Evolutionary conservation across 371 early-diverging fungal species (phyloP).

Genomic region (Rhizomucor miehei): DNA sequence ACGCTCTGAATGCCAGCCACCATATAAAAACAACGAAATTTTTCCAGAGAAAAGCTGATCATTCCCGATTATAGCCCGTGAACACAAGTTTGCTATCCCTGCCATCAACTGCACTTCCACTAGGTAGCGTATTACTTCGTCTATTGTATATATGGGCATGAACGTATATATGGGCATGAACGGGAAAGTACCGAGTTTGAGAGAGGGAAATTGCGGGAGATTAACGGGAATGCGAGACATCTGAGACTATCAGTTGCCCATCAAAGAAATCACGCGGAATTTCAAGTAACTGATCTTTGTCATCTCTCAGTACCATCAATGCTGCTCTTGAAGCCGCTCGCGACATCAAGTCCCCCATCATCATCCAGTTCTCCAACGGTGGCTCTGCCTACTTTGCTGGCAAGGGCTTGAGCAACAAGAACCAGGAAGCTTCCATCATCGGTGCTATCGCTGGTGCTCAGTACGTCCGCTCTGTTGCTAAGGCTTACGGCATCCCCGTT

Average conservation of each 20-base stretch:
- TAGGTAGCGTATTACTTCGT: slow-evolving; percentile 31
- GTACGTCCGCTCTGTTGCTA: slow-evolving; percentile 82
- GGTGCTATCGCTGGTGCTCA: slow-evolving; percentile 91
- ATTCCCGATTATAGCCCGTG: slow-evolving; percentile 48
- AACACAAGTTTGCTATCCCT: slow-evolving; percentile 86
- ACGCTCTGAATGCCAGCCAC: too few relatives aligned
- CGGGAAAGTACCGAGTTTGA: not conserved
- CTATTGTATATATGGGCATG: not conserved
- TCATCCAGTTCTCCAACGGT: slow-evolving; percentile 92
- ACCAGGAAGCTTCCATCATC: slow-evolving; percentile 82
- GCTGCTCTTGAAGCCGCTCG: slow-evolving; percentile 91
- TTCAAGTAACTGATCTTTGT: not conserved
- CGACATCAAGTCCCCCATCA: slow-evolving; percentile 84
- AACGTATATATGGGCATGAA: not conserved
- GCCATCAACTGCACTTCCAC: slow-evolving; percentile 93
- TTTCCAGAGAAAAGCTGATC: not conserved
- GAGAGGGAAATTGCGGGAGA: slow-evolving; percentile 11
- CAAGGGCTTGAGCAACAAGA: slow-evolving; percentile 85
- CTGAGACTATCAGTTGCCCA: not conserved
- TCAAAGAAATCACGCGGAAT: not conserved
- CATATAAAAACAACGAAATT: not conserved
- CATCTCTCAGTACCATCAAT: slow-evolving; percentile 70
- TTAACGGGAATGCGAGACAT: slow-evolving; percentile 6
- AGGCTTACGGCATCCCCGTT: slow-evolving; percentile 88
- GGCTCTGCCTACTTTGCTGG: slow-evolving; percentile 88